Percentiles rank a stretch among this genome's conserved stretches.
These are phyloP conservation scores for Perkinsus chesapeaki DNA, from an alignment of 169 alveolate species.

Conservation along the genomic window DNA sequence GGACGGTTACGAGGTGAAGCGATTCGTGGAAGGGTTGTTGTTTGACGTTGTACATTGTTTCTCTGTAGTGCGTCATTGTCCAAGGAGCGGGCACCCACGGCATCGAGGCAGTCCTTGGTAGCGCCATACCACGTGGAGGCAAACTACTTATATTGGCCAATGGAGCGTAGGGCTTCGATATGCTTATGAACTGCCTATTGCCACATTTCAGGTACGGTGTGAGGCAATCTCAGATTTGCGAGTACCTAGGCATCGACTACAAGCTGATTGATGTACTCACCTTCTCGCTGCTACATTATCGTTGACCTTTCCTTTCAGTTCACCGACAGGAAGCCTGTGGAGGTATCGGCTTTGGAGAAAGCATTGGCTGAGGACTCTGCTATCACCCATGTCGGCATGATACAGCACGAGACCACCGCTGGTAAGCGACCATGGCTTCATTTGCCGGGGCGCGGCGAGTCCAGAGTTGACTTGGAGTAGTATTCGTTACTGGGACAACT, in stretches of 20 bases:
- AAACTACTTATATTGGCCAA: slow-evolving; percentile 34
- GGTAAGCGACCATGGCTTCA: slow-evolving; percentile 40
- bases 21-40: slow-evolving; percentile 15
- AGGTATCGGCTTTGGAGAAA: neutral
- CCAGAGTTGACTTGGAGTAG: slow-evolving; percentile 27
- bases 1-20: slow-evolving; percentile 10
- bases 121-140: slow-evolving; percentile 25
- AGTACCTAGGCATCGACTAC: slow-evolving; percentile 20
- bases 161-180: slow-evolving; percentile 31
- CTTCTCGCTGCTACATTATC: slow-evolving; percentile 14
- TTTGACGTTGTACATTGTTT: neutral
- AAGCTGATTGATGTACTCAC: slow-evolving; percentile 24
- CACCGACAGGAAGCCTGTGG: slow-evolving; percentile 26
- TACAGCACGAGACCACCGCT: slow-evolving; percentile 56
- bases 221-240: slow-evolving; percentile 37
- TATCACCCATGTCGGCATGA: slow-evolving; percentile 40
- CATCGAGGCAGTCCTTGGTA: slow-evolving; percentile 44
- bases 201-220: slow-evolving; percentile 22
- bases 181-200: neutral
- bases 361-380: neutral
- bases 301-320: slow-evolving; percentile 16
- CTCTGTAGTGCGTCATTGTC: slow-evolving; percentile 26
- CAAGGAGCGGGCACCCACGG: slow-evolving; percentile 61
- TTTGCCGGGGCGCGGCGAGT: too few relatives aligned
- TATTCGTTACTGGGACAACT: neutral